phyloP scores from a whole-genome alignment of 2,329 filamentous ascomycete genomes.

The Exophiala bonariae region DNA sequence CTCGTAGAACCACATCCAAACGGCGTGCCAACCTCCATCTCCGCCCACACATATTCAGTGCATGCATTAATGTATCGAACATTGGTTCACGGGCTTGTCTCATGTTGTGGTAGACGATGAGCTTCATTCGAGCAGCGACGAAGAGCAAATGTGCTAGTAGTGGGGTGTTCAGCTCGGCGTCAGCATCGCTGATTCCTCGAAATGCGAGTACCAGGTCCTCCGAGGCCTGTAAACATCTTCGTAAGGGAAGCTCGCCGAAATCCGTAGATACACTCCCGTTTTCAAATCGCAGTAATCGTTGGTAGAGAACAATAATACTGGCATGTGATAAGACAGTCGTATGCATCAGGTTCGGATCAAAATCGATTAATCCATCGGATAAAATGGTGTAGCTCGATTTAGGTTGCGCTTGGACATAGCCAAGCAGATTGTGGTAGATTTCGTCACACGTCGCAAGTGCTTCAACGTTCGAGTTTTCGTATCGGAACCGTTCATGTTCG shows the following conservation, averaged over 20 bases:
- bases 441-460: slow-evolving; percentile 24
- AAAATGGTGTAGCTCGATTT: slow-evolving; percentile 24
- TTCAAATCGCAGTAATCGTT: slow-evolving; percentile 19
- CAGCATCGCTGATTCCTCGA: slow-evolving; percentile 26
- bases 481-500: slow-evolving; percentile 15
- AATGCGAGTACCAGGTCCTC: slow-evolving; percentile 23
- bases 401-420: slow-evolving; percentile 21
- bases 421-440: slow-evolving; percentile 28
- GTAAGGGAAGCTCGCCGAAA: slow-evolving; percentile 15
- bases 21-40: slow-evolving; percentile 26
- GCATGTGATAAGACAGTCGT: slow-evolving; percentile 24
- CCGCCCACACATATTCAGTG: slow-evolving; percentile 28
- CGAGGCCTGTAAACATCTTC: slow-evolving; percentile 24
- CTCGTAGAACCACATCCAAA: slow-evolving; percentile 25
- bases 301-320: slow-evolving; percentile 25
- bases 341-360: slow-evolving; percentile 26
- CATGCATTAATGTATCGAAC: slow-evolving; percentile 29
- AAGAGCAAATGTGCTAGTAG: slow-evolving; percentile 23
- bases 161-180: slow-evolving; percentile 26
- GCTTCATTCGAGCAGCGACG: slow-evolving; percentile 23
- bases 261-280: not conserved
- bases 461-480: slow-evolving; percentile 15
- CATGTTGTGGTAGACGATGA: slow-evolving; percentile 20
- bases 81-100: slow-evolving; percentile 15
- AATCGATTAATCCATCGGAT: slow-evolving; percentile 26